Conservation (phyloP, 257 asterid genomes). For the Nicotiana knightiana region DNA sequence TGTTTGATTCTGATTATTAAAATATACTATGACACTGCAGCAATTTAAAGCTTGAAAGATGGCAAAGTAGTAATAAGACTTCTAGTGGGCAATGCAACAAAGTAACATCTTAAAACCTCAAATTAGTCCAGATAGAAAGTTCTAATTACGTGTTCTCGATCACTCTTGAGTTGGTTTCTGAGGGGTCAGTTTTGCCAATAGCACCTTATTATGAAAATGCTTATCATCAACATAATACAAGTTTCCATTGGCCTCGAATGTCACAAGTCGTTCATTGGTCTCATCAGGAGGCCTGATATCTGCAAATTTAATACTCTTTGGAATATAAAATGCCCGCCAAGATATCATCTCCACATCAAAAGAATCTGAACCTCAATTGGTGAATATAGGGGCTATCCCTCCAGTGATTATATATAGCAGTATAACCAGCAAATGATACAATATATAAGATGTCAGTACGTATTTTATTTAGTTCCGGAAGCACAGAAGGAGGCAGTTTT, state of each 20-base stretch:
- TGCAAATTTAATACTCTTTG: slow-evolving; percentile 69
- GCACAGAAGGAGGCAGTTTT: no score
- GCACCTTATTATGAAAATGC: slow-evolving; percentile 80
- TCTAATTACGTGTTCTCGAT: slow-evolving; percentile 58
- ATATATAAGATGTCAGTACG: no score
- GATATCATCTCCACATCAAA: slow-evolving; percentile 93
- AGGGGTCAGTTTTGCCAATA: slow-evolving; percentile 77
- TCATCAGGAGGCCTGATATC: slow-evolving; percentile 61
- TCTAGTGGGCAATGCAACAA: no score
- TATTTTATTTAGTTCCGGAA: no score
- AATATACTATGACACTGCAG: no score
- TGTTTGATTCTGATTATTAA: no score
- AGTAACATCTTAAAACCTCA: no score
- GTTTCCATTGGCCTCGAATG: slow-evolving; percentile 66
- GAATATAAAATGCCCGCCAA: slow-evolving; percentile 65
- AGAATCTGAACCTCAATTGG: slow-evolving; percentile 74
- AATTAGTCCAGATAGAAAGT: neutral
- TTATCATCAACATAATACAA: slow-evolving; percentile 78
- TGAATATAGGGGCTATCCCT: slow-evolving; percentile 88
- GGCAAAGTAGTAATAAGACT: no score
- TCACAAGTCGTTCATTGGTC: slow-evolving; percentile 71
- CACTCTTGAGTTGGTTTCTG: slow-evolving; percentile 46
- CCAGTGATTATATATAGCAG: slow-evolving; percentile 73
- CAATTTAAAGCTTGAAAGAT: no score
- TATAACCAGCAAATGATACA: slow-evolving; percentile 71